Base-by-base conservation (phyloP, 768 basidiomycete species). In the Collybia sp. region DNA sequence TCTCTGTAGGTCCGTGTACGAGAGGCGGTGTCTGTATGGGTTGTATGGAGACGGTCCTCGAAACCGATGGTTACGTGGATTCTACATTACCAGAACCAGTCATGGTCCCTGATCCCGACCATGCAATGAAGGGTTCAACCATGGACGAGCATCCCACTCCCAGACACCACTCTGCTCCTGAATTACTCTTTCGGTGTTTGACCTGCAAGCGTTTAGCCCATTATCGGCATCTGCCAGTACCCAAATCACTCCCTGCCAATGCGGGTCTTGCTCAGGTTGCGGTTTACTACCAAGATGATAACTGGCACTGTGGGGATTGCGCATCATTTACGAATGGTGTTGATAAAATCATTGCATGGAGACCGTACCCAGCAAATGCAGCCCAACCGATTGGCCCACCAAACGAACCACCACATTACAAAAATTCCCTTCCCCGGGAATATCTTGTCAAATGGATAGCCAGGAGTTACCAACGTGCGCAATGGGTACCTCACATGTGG, bases 401-500 rank as follows among this genome's bases (percentile, higher is more conserved):
- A 6, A 70, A 68, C 40, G 66, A 75, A 43, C 55, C 65, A 2
- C 69, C 76, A 0, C 65, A 80, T 51, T 72, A 72, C 60, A 93
- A 83, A 60, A 60, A 69, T 18, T 55, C 68, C 30, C 72, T 94
- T 12, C 90, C 89, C n/a, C 70, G 94, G 37, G 91, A 95, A 63
- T 97, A 97, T 60, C 80, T 97, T 11, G 81, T 97, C 45, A 97
- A 97, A 62, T 97, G 93, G 92, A 63, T 64, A 8, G 81, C 74
- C 34, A 69, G 85, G 38, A 89, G 92, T 52, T 97, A 88, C 62
- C 71, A 87, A 44, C 79, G 85, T 36, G 68, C 79, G 10, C 76
- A 86, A 60, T 97, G 93, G 93, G 92, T 96, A 1, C 87, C 92
- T 25, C 93, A 97, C 55, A 82, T 86, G 71, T 97, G 92, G 92